Percentiles rank a stretch among this genome's conserved stretches.
Evolutionary conservation across 495 filamentous ascomycete species (phyloP).

Genomic region (Penicillium cinerascens): DNA sequence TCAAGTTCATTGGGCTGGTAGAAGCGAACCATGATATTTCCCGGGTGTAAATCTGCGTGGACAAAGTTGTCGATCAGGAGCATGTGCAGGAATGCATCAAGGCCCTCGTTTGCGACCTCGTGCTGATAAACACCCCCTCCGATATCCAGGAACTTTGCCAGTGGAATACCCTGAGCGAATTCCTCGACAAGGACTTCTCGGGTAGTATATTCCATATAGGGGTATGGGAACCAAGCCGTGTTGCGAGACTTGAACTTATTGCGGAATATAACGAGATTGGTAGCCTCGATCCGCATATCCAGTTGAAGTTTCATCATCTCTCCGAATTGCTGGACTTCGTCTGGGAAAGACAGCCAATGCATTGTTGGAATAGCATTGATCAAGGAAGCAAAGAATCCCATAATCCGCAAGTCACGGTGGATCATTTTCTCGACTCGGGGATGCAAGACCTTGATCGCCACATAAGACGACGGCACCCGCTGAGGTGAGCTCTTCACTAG

Average conservation of each 20-base stretch:
- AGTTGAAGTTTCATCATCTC: constrained; percentile 98
- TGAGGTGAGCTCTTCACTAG: constrained; percentile 82
- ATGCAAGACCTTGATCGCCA: constrained; percentile 95
- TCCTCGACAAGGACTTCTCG: constrained; percentile 93
- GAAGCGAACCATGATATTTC: constrained; percentile 99
- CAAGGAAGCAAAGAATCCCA: constrained; percentile 83
- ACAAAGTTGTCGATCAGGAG: constrained; percentile 96
- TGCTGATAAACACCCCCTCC: constrained; percentile 91
- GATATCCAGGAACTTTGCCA: constrained; percentile 83
- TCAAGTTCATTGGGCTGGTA: constrained; percentile 75
- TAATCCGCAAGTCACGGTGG: constrained; percentile 84
- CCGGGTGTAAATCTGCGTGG: constrained; percentile 96
- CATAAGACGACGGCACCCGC: constrained; percentile 84
- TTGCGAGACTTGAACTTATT: constrained; percentile 84
- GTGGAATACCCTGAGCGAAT: constrained; percentile 88
- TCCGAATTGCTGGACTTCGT: constrained; percentile 90
- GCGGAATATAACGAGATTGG: constrained; percentile 86
- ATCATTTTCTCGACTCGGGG: constrained; percentile 87
- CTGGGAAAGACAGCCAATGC: constrained; percentile 94
- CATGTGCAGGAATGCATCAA: constrained; percentile 98
- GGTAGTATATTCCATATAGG: constrained; percentile 86
- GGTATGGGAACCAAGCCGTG: constrained; percentile 94
- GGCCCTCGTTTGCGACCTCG: constrained; percentile 91
- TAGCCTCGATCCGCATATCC: constrained; percentile 90
- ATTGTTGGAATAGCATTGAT: constrained; percentile 91